Percentiles rank a stretch among this genome's conserved stretches.
Conservation (phyloP, 768 basidiomycete species). For the Tylopilus felleus region DNA sequence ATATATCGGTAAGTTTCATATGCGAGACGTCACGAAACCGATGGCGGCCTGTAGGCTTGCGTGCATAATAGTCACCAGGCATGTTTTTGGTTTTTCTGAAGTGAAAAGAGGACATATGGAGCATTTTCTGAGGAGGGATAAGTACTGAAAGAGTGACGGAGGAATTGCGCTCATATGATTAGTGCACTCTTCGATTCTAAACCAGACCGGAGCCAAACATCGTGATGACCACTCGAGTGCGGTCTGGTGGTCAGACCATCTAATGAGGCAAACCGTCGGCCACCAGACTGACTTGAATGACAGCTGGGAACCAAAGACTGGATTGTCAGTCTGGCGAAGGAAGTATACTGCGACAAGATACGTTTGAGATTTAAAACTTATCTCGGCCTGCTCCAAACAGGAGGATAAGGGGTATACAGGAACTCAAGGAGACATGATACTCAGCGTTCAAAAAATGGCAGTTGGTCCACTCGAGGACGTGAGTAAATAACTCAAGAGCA, state of each 20-base stretch:
- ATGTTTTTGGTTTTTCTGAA: constrained; percentile 16
- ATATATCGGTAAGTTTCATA: constrained; percentile 17
- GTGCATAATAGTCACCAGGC: constrained; percentile 1
- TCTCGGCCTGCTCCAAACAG: not conserved
- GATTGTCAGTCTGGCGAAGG: not conserved
- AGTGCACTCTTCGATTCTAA: constrained; percentile 5
- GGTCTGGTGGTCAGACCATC: not conserved
- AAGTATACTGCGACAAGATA: not conserved
- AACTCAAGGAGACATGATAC: not conserved
- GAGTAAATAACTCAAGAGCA: not conserved
- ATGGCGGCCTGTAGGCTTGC: constrained; percentile 7
- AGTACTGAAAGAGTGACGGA: not conserved
- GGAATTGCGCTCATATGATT: not conserved
- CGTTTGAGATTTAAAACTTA: not conserved
- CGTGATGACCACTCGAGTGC: not conserved
- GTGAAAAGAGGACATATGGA: constrained; percentile 8
- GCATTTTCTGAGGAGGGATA: not conserved
- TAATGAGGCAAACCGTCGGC: not conserved
- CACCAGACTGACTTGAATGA: not conserved
- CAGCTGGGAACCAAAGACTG: too few species aligned
- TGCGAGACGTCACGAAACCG: constrained; percentile 19
- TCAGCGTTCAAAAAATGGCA: not conserved
- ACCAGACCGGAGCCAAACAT: constrained; percentile 11
- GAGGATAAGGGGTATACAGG: not conserved
- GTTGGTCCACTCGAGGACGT: not conserved